Base-by-base conservation (phyloP, 768 basidiomycete species). In the Boletus sp. region DNA sequence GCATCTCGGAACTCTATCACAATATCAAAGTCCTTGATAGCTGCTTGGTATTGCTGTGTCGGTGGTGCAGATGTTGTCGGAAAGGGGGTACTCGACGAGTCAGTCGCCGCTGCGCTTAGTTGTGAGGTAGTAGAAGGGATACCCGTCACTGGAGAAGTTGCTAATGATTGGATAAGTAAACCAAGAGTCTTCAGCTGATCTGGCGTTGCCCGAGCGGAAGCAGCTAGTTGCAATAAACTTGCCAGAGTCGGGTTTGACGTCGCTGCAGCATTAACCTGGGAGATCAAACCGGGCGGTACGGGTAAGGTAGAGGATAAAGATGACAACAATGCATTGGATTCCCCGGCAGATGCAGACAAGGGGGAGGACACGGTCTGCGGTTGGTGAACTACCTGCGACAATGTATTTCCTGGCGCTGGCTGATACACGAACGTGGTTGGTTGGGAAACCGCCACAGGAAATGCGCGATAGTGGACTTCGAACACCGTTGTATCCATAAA, bases 1-100 rank as follows among this genome's bases (percentile, higher is more conserved):
- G 74, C 72, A 64, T 91, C 90, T 49, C 78, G 73, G 60, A 89
- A 91, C 64, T 89, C 87, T 50, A 92, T 65, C 24, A 91, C 82
- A 1, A 92, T 66, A 66, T 92, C 90, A 63, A 85, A 89, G n/a
- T 82, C 80, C 64, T 80, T 85, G 35, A 78, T 66, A 17, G 80
- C 66, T 30, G 59, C 24, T 54, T 64, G 67, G 40, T 62, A 68
- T 54, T 60, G 69, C 14, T 64, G 58, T 18, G 66, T 29, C 40
- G 54, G 33, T 33, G 54, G 33, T 33, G 60, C 32, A 9, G 57
- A 47, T 35, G 57, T 48, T 28, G 64, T 56, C n/a, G 65, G 41
- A 53, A 61, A 20, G 24, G 61, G 47, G 12, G 61, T 54, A 37
- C 58, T 59, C 36, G 50, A 62, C 10, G 65, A 46, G 29, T 55